Percentiles rank a stretch among this genome's conserved stretches.
Conservation (phyloP, 129 eudicot species). For the Flaveria sonorensis region DNA sequence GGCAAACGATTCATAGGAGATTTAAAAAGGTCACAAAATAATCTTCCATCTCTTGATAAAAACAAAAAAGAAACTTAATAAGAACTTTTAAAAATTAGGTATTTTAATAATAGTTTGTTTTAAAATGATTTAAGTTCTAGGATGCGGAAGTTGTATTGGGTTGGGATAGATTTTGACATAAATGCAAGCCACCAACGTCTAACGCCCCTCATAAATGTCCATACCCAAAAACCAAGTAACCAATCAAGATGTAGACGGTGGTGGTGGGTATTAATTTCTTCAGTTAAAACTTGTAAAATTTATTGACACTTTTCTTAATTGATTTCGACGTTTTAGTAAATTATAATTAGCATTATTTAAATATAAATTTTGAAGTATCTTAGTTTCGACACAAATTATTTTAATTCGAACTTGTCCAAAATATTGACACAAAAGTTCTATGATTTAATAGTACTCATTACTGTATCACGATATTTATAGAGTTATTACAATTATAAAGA, state of each 20-base stretch:
- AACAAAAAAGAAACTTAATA: not conserved
- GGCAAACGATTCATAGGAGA: too few species aligned
- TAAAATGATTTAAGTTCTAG: not conserved
- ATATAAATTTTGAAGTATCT: too few species aligned
- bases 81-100: not conserved
- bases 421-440: too few species aligned
- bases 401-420: too few species aligned
- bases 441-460: too few species aligned
- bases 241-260: constrained; percentile 37
- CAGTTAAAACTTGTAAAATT: constrained; percentile 29
- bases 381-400: too few species aligned
- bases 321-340: constrained; percentile 5
- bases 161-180: constrained; percentile 18
- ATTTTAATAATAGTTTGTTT: not conserved
- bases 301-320: constrained; percentile 6
- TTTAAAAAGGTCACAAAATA: too few species aligned
- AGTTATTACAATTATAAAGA: too few species aligned
- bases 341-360: not conserved
- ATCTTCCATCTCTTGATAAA: not conserved
- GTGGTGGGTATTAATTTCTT: constrained; percentile 36
- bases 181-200: constrained; percentile 37
- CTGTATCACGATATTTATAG: too few species aligned
- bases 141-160: constrained; percentile 21
- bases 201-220: constrained; percentile 35
- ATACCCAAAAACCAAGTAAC: constrained; percentile 32